Percentiles rank a stretch among this genome's conserved stretches.
phyloP scores from a whole-genome alignment of 169 alveolate genomes.

The Amoebophrya sp. region DNA sequence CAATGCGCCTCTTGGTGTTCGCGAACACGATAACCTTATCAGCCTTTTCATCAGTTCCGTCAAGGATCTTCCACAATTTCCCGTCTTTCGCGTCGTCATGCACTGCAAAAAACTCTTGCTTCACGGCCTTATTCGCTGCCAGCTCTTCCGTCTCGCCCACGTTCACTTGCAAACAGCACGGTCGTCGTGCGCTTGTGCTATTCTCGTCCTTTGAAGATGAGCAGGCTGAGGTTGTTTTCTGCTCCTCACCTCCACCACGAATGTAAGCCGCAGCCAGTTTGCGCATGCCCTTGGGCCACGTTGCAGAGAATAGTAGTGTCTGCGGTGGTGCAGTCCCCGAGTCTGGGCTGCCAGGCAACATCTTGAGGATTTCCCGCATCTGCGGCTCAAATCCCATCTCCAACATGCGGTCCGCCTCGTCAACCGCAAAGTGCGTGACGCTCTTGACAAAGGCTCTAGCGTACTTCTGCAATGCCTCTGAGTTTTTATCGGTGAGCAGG shows the following conservation, averaged over 20 bases:
- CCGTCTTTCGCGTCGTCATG: constrained; percentile 39
- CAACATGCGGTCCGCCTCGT: constrained; percentile 84
- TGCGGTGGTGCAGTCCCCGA: too few relatives aligned
- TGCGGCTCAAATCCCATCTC: constrained; percentile 74
- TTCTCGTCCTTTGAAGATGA: background rate
- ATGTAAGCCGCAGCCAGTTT: background rate
- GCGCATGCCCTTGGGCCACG: constrained; percentile 68
- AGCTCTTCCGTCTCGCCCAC: constrained; percentile 48
- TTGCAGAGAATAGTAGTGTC: constrained; percentile 89
- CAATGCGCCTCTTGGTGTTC: constrained; percentile 36
- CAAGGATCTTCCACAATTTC: constrained; percentile 41
- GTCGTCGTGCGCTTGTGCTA: background rate
- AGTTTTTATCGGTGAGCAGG: too few relatives aligned
- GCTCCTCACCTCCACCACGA: background rate
- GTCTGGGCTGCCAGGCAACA: constrained; percentile 68
- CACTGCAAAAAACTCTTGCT: constrained; percentile 36
- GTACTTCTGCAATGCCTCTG: too few relatives aligned
- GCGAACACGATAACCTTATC: constrained; percentile 43
- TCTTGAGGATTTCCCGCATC: constrained; percentile 57
- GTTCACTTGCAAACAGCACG: constrained; percentile 23
- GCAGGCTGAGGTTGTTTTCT: constrained; percentile 23
- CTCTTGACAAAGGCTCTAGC: constrained; percentile 64
- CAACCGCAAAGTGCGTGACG: constrained; percentile 74
- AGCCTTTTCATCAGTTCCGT: constrained; percentile 30
- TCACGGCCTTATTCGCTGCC: constrained; percentile 41